Conservation (phyloP, 2,329 filamentous ascomycete genomes). For the Hypoxylon sp. region DNA sequence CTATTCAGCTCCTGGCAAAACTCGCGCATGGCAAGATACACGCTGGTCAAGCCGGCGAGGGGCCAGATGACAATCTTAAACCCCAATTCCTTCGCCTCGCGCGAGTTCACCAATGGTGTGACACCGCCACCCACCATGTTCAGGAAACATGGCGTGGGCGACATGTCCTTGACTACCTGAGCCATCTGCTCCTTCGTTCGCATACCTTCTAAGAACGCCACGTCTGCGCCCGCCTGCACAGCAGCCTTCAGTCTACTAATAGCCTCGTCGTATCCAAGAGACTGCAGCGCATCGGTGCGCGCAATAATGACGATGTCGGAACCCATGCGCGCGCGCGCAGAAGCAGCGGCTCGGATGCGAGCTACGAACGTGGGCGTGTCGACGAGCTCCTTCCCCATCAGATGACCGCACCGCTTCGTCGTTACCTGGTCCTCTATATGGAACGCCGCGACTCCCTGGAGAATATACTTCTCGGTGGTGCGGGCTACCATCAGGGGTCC, state of each 20-base stretch:
- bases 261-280: slow-evolving; percentile 67
- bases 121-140: slow-evolving; percentile 56
- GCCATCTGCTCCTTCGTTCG: slow-evolving; percentile 61
- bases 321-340: slow-evolving; percentile 56
- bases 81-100: slow-evolving; percentile 51
- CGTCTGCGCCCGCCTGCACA: slow-evolving; percentile 66
- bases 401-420: slow-evolving; percentile 59
- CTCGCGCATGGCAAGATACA: slow-evolving; percentile 53
- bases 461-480: slow-evolving; percentile 57
- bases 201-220: slow-evolving; percentile 68
- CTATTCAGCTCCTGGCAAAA: slow-evolving; percentile 53
- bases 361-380: slow-evolving; percentile 50
- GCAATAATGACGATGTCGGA: slow-evolving; percentile 73
- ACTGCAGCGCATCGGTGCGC: slow-evolving; percentile 69
- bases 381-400: slow-evolving; percentile 57
- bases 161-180: slow-evolving; percentile 56
- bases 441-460: slow-evolving; percentile 52
- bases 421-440: slow-evolving; percentile 57
- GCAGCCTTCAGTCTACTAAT: slow-evolving; percentile 63
- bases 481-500: slow-evolving; percentile 67
- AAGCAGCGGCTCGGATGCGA: slow-evolving; percentile 53
- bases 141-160: slow-evolving; percentile 53
- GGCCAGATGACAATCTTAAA: slow-evolving; percentile 56
- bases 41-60: slow-evolving; percentile 52
- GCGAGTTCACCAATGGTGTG: slow-evolving; percentile 52